Conservation (phyloP, 768 basidiomycete genomes). For the Galerina sulciceps region DNA sequence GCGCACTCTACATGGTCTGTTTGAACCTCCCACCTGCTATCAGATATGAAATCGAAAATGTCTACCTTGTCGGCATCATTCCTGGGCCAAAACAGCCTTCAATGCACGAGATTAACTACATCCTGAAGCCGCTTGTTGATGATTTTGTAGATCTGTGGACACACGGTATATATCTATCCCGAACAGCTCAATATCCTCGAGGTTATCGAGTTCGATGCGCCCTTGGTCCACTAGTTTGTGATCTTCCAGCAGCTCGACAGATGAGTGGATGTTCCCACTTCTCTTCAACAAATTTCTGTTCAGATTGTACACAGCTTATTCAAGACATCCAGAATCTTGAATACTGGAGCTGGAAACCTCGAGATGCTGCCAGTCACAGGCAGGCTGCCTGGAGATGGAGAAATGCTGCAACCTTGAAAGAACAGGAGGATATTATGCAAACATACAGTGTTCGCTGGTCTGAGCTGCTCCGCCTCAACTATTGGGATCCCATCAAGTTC, state of each 20-base stretch:
- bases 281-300: slow-evolving; percentile 21
- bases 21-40: slow-evolving; percentile 35
- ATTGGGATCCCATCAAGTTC: slow-evolving; percentile 34
- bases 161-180: slow-evolving; percentile 26
- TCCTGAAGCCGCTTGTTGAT: slow-evolving; percentile 37
- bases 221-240: slow-evolving; percentile 35
- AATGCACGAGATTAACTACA: slow-evolving; percentile 35
- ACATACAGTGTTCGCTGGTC: slow-evolving; percentile 30
- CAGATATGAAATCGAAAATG: slow-evolving; percentile 35
- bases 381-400: slow-evolving; percentile 23
- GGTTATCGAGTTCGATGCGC: slow-evolving; percentile 30
- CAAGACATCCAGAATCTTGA: not conserved
- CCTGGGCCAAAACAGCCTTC: slow-evolving; percentile 41
- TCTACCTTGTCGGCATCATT: slow-evolving; percentile 39
- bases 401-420: slow-evolving; percentile 11
- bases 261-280: slow-evolving; percentile 24
- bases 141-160: slow-evolving; percentile 36
- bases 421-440: slow-evolving; percentile 10
- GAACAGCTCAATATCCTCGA: slow-evolving; percentile 14
- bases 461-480: slow-evolving; percentile 30
- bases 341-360: not conserved
- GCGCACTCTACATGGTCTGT: slow-evolving; percentile 32
- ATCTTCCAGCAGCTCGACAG: slow-evolving; percentile 32
- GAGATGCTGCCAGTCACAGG: slow-evolving; percentile 7
- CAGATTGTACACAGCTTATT: slow-evolving; percentile 13